phyloP scores from a whole-genome alignment of 2,329 filamentous ascomycete genomes.

The Aspergillus vadensis region DNA sequence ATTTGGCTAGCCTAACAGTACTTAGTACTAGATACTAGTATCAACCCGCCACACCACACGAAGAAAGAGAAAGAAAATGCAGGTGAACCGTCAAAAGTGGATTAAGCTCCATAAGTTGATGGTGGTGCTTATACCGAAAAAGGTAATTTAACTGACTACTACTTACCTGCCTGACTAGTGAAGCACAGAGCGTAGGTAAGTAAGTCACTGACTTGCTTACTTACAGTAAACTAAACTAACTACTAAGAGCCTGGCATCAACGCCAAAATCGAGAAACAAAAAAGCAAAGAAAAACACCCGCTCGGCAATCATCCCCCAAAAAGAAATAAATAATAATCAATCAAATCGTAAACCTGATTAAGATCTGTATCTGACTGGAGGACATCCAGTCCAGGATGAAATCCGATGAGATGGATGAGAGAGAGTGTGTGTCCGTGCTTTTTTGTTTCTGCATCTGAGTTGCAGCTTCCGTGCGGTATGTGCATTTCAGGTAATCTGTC shows the following conservation, averaged over 20 bases:
- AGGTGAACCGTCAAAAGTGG: slow-evolving; percentile 5
- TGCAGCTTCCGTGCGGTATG: slow-evolving; percentile 22
- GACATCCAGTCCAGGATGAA: background rate
- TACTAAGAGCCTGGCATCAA: background rate
- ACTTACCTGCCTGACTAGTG: background rate
- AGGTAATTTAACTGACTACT: background rate
- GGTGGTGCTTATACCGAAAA: slow-evolving; percentile 5
- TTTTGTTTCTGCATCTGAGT: slow-evolving; percentile 16
- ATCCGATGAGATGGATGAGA: slow-evolving; percentile 19
- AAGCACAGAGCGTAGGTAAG: background rate
- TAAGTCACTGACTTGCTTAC: background rate
- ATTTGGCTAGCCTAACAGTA: too few species aligned
- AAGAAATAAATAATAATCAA: too few species aligned
- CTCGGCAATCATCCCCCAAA: background rate
- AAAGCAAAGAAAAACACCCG: background rate
- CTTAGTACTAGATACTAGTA: background rate
- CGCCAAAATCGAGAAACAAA: background rate
- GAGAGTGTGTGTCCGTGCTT: slow-evolving; percentile 18
- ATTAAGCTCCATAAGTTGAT: background rate
- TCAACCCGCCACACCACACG: background rate
- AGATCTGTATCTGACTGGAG: background rate
- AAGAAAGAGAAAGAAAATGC: background rate
- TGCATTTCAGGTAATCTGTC: slow-evolving; percentile 12
- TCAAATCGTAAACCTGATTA: too few species aligned
- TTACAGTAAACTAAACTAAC: background rate